A percentile compares a stretch with the other conserved stretches of the same genome.
Conservation (phyloP, 1,284 basidiomycete genomes). For the Boletus sp. region DNA sequence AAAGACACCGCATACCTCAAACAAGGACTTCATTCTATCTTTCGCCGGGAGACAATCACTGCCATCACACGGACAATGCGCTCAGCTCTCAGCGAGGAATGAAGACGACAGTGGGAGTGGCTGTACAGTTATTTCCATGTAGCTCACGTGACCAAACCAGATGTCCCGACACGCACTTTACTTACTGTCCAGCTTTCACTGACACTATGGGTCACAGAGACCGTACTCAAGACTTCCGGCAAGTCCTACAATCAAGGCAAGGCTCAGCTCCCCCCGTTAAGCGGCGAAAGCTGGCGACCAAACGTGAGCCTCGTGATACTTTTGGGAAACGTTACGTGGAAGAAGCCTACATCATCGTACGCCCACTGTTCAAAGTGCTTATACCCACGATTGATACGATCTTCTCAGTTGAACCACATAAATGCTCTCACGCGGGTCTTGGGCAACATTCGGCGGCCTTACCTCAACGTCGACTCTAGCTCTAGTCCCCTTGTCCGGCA, state of each 20-base stretch:
- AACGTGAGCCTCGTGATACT: conserved; percentile 37
- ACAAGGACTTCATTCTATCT: conserved; percentile 53
- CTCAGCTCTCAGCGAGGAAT: conserved; percentile 12
- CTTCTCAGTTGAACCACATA: conserved; percentile 63
- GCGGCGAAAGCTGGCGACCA: conserved; percentile 44
- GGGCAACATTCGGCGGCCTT: conserved; percentile 65
- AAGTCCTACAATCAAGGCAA: conserved; percentile 47
- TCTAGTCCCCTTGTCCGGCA: conserved; percentile 47
- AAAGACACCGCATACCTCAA: conserved; percentile 62
- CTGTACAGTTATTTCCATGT: background rate
- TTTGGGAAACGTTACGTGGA: conserved; percentile 63
- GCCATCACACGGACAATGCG: conserved; percentile 8
- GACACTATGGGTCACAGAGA: conserved; percentile 46
- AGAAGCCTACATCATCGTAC: conserved; percentile 72
- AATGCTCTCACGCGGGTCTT: conserved; percentile 68
- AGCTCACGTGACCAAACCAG: conserved; percentile 24
- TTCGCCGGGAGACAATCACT: conserved; percentile 23
- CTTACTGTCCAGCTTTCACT: background rate
- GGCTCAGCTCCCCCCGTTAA: conserved; percentile 43
- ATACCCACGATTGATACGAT: conserved; percentile 3
- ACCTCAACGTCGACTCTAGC: conserved; percentile 70
- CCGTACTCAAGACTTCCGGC: conserved; percentile 59
- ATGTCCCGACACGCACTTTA: background rate
- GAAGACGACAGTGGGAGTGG: background rate
- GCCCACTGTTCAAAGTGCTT: conserved; percentile 23